Evolutionary conservation across 345 rosid genomes (phyloP), one percentile per base, ranked within the genome.

Genomic region (Gossypioides kirkii): DNA sequence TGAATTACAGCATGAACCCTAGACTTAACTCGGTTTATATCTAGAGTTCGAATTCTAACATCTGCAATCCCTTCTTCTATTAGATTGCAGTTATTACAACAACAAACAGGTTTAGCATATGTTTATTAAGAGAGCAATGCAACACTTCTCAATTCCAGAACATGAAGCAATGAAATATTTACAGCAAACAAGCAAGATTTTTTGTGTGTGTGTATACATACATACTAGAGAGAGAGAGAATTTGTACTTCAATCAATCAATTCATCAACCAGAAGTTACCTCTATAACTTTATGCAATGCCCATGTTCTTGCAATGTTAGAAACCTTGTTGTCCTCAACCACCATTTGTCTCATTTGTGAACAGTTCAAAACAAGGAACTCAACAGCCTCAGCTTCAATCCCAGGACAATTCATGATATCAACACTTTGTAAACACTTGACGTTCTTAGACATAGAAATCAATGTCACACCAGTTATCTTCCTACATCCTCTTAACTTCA

Each of bases 401-500:
- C 83, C 68, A 3, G 55, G 58, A 59, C 98, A 94, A 36, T 79
- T 60, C 75, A 75, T 71, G 10, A 94, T 70, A 70, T 91, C 96
- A 9, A 94, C 52, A 70, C 17, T 69, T 80, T 81, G 84, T 59
- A 94, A 79, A 28, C 43, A 61, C 80, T 74, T 85, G 83, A 93
- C 88, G 54, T 77, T 81, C 77, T 78, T 94, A 22, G 76, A 74
- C 73, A 91, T 58, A 4, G 83, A 85, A 63, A 78, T 25, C 78
- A 91, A 60, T 22, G 90, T 77, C 9, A 22, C 38, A 23, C 76
- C 74, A 2, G 88, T 83, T 61, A 94, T 80, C 59, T 84, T 73
- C 61, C 82, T 80, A 61, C 98, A 94, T 0, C 90, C 95, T 77
- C 96, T 86, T 59, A 94, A 36, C 78, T 75, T 84, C 86, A 94